Base-by-base conservation (phyloP, 192 early-diverging fungal species). In the Linnemannia zychae region DNA sequence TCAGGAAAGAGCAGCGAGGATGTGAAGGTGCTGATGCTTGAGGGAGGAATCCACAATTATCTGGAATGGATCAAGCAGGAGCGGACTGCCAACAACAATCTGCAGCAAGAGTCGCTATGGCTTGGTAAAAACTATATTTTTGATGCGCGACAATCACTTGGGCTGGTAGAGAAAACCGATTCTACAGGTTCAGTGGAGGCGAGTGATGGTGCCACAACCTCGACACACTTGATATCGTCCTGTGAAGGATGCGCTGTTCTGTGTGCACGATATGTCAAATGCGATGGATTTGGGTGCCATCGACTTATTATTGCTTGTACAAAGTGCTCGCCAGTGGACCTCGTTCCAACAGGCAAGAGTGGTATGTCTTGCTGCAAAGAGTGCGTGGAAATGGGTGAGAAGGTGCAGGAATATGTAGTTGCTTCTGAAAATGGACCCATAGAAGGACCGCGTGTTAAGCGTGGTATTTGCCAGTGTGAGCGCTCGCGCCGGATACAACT, bases 31-130 rank as follows among this genome's bases (percentile, higher is more conserved):
- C 72, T 88, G 63, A 94, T 93, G 93, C 79, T 95, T 7, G 92
- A 95, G 5, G 94, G 94, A 20, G 92, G 92, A 4, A 94, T 95
- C 34, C 94, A 95, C 66, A 92, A 93, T 66, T 95, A 95, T 60
- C 74, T 95, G 7, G 90, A 94, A 72, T 95, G 94, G 94, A 81
- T 88, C 71, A 88, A 90, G 60, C 87, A 89, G 33, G 79, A 87
- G 46, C 48, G 69, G 11, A 24, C 52, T 5, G 22, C 65, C 9
- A 71, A 72, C 13, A 12, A 63, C 3, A 24, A 63, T 3, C n/a
- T 24, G 11, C 57, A 63, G 15, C 57, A 63, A 24, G 77, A 91
- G 15, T 77, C 87, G 36, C 76, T 95, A 28, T 95, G 93, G 89
- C 85, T 88, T 28, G 94, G 94, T 16, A 84, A 84, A 44, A 95